A percentile compares a stretch with the other conserved stretches of the same genome.
phyloP scores from a whole-genome alignment of 768 basidiomycete species.

The Suillus weaverae region DNA sequence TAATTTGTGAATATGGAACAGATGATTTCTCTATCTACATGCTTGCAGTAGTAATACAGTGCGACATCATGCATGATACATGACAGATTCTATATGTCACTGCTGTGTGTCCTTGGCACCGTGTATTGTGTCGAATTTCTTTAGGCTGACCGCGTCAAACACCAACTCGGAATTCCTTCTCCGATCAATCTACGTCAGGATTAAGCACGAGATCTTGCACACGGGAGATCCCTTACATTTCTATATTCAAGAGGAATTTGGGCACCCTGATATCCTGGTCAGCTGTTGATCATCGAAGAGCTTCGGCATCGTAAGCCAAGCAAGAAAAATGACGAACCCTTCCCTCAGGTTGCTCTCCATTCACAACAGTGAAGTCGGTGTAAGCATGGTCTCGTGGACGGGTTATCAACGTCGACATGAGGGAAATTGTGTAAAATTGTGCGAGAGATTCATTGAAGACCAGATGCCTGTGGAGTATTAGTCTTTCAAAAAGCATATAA shows the following conservation, averaged over 20 bases:
- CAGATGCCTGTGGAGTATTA: constrained; percentile 21
- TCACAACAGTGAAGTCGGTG: constrained; percentile 25
- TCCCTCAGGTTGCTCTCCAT: constrained; percentile 21
- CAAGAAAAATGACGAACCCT: constrained; percentile 17
- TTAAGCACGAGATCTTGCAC: background rate
- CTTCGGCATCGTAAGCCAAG: constrained; percentile 1
- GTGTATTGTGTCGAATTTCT: constrained; percentile 11
- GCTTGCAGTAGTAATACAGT: background rate
- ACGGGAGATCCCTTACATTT: constrained; percentile 11
- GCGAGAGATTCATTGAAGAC: constrained; percentile 33
- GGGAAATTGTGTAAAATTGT: constrained; percentile 37
- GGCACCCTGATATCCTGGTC: constrained; percentile 16
- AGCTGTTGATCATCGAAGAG: constrained; percentile 5
- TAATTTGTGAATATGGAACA: background rate
- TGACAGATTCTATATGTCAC: background rate
- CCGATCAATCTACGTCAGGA: constrained; percentile 7
- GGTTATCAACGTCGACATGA: constrained; percentile 35
- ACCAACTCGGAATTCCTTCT: constrained; percentile 20
- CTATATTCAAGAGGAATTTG: constrained; percentile 13
- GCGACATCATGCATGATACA: background rate
- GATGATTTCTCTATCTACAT: background rate
- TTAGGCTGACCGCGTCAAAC: constrained; percentile 19
- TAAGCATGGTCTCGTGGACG: constrained; percentile 21
- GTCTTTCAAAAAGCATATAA: background rate
- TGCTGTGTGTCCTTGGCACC: background rate